phyloP scores from a whole-genome alignment of 371 early-diverging fungal species.

The Rhizopus delemar region DNA sequence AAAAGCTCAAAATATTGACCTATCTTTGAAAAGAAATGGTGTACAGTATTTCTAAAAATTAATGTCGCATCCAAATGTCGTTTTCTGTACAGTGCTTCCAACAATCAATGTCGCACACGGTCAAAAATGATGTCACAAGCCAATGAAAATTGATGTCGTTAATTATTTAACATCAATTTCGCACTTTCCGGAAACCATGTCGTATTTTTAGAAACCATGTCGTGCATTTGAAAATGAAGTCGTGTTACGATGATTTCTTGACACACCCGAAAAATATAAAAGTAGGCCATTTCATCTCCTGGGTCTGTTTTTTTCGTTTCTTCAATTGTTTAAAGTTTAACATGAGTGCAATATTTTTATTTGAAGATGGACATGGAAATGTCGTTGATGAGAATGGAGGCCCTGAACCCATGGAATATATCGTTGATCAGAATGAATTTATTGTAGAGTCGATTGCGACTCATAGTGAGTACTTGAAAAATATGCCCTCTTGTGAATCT shows the following conservation, averaged over 20 bases:
- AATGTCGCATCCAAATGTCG: no score
- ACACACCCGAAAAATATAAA: constrained; percentile 7
- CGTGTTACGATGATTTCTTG: constrained; percentile 9
- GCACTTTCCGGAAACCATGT: constrained; percentile 4
- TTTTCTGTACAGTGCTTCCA: neutral
- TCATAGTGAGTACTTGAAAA: constrained; percentile 13
- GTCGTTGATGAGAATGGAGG: no score
- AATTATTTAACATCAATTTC: constrained; percentile 4
- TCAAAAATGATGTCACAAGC: constrained; percentile 6
- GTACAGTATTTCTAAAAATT: no score
- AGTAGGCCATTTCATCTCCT: constrained; percentile 8
- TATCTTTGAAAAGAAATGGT: no score
- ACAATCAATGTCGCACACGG: neutral
- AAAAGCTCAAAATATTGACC: no score
- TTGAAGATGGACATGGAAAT: constrained; percentile 22
- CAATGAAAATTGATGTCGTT: neutral
- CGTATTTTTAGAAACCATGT: constrained; percentile 5
- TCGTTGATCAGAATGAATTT: no score
- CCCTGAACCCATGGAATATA: no score
- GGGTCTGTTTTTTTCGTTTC: constrained; percentile 3
- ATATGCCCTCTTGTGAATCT: constrained; percentile 7
- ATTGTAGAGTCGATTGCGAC: constrained; percentile 11
- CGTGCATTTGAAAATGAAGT: constrained; percentile 1
- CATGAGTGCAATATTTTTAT: constrained; percentile 21
- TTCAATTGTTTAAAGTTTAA: constrained; percentile 5